A percentile compares a stretch with the other conserved stretches of the same genome.
These are phyloP conservation scores for Yamadazyma sp. DNA, from an alignment of 805 yeast genomes.

Conservation along the genomic window DNA sequence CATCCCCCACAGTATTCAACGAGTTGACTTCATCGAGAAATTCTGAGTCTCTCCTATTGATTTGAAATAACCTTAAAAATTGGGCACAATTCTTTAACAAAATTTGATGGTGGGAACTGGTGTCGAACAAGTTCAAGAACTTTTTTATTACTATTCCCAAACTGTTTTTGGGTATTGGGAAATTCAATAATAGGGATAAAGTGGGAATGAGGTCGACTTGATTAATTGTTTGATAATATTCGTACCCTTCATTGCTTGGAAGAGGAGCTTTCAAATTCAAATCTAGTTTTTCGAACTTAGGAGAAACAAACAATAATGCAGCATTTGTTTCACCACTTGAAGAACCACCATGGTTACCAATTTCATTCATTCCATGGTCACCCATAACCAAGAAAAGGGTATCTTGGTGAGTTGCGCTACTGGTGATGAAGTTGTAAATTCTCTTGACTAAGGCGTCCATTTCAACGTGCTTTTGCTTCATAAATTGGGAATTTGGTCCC, in stretches of 20 bases:
- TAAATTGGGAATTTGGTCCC: slow-evolving; percentile 78
- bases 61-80: slow-evolving; percentile 42
- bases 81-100: slow-evolving; percentile 60
- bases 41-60: slow-evolving; percentile 27
- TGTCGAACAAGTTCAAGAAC: slow-evolving; percentile 53
- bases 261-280: slow-evolving; percentile 37
- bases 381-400: slow-evolving; percentile 80
- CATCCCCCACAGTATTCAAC: slow-evolving; percentile 9
- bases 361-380: slow-evolving; percentile 95
- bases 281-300: slow-evolving; percentile 43
- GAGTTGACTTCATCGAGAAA: neutral
- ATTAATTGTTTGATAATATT: slow-evolving; percentile 53
- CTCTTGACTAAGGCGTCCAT: slow-evolving; percentile 70
- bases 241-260: slow-evolving; percentile 41
- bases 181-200: slow-evolving; percentile 55
- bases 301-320: slow-evolving; percentile 69
- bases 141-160: slow-evolving; percentile 69
- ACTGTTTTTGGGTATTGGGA: slow-evolving; percentile 69
- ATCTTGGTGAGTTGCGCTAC: slow-evolving; percentile 20
- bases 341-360: slow-evolving; percentile 97
- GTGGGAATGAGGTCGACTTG: slow-evolving; percentile 80
- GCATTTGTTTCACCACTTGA: slow-evolving; percentile 90
- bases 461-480: slow-evolving; percentile 81
- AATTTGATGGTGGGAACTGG: slow-evolving; percentile 31
- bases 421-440: slow-evolving; percentile 41